These are phyloP conservation scores for Aspergillus kassunensis DNA, from an alignment of 495 filamentous ascomycete species.

Conservation along the genomic window DNA sequence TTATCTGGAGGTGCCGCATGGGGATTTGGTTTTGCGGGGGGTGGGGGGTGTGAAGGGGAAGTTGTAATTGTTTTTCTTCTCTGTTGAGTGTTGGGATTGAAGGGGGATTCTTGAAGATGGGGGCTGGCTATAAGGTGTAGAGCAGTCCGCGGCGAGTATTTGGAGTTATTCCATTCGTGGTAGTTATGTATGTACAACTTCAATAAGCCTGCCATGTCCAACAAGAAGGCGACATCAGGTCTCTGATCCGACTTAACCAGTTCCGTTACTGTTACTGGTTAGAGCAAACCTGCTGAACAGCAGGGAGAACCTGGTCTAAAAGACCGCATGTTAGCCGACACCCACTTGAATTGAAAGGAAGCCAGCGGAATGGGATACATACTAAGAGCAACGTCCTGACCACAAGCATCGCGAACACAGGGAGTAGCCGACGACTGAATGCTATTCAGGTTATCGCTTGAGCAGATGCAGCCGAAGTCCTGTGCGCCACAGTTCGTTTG, in stretches of 20 bases:
- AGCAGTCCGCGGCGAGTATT: no score
- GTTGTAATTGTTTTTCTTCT: no score
- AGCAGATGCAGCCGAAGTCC: slow-evolving; percentile 1
- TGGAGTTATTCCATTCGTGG: no score
- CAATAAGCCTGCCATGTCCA: no score
- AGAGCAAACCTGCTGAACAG: neutral
- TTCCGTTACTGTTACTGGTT: no score
- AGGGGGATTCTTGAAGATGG: no score
- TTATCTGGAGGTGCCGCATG: slow-evolving; percentile 35
- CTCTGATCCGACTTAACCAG: no score
- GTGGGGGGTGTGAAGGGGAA: neutral
- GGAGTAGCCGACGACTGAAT: neutral
- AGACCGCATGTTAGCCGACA: neutral
- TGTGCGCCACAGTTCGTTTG: neutral
- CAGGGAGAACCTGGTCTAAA: slow-evolving; percentile 6
- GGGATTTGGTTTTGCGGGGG: slow-evolving; percentile 21
- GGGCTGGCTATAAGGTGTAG: no score
- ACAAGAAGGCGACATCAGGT: no score
- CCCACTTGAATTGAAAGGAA: no score
- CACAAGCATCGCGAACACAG: neutral
- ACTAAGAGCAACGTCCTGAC: neutral
- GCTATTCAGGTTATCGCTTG: neutral
- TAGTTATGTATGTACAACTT: no score
- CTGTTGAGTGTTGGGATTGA: no score
- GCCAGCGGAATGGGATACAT: neutral